Percentiles rank a stretch among this genome's conserved stretches.
Conservation (phyloP, 2,329 filamentous ascomycete genomes). For the Triangularia setosa region DNA sequence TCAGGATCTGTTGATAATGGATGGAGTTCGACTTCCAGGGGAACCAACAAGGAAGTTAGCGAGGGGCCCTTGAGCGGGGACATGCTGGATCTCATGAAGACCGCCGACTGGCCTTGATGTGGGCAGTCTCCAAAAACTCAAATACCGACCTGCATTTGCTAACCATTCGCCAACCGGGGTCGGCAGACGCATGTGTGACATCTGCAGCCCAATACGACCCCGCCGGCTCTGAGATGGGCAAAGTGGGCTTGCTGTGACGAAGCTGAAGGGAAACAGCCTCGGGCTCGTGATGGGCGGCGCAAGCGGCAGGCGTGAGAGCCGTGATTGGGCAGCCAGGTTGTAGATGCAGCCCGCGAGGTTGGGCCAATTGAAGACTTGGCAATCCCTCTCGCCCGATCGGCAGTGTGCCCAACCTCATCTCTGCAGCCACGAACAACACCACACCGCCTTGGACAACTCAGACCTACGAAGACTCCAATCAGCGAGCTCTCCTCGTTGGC, state of each 20-base stretch:
- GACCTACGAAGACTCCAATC: neutral
- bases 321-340: constrained; percentile 14
- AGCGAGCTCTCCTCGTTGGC: neutral
- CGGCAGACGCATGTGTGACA: constrained; percentile 12
- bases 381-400: constrained; percentile 12
- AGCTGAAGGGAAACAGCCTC: neutral
- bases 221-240: neutral
- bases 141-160: neutral
- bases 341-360: neutral
- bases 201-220: constrained; percentile 21
- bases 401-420: constrained; percentile 15
- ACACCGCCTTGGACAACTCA: constrained; percentile 12
- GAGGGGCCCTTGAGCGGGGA: neutral
- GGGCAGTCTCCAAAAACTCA: neutral
- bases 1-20: neutral
- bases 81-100: neutral
- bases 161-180: constrained; percentile 9
- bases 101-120: neutral
- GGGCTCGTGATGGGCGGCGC: neutral
- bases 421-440: constrained; percentile 8
- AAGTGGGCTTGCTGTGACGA: constrained; percentile 6
- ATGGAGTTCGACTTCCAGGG: neutral
- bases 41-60: neutral
- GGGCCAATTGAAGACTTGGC: constrained; percentile 10
- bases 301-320: neutral